A percentile compares a stretch with the other conserved stretches of the same genome.
Conservation (phyloP, 108 stramenopile genomes). For the Cylindrotheca closterium region DNA sequence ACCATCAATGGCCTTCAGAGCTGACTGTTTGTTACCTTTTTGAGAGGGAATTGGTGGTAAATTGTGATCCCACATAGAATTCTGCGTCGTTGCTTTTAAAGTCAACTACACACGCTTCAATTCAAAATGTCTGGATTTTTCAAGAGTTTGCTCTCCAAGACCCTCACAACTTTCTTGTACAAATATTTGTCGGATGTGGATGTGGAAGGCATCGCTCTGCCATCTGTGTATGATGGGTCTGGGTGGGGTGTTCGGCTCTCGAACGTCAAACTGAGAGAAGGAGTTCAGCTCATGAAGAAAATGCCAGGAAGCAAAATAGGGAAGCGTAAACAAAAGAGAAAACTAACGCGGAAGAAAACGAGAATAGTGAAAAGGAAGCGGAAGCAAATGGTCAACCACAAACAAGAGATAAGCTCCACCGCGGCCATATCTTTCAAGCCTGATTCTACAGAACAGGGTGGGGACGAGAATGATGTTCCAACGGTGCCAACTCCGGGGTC, state of each 20-base stretch:
- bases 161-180: conserved; percentile 68
- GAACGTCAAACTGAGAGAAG: conserved; percentile 80
- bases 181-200: conserved; percentile 82
- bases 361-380: background rate
- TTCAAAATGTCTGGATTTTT: conserved; percentile 43
- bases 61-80: no score
- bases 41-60: no score
- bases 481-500: background rate
- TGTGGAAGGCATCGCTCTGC: conserved; percentile 67
- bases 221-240: conserved; percentile 36
- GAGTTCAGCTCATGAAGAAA: conserved; percentile 61
- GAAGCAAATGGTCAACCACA: no score
- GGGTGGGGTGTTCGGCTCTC: conserved; percentile 83
- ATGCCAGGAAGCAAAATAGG: conserved; percentile 53
- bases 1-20: no score
- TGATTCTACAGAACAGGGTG: no score
- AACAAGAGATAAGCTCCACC: no score
- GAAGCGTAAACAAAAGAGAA: conserved; percentile 41
- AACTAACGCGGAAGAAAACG: conserved; percentile 21
- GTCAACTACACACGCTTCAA: no score
- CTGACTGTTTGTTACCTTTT: no score
- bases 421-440: no score
- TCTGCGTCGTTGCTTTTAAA: background rate
- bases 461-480: no score
- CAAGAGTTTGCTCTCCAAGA: conserved; percentile 62